Conservation (phyloP, 257 asterid genomes). For the Handroanthus guayacan region DNA sequence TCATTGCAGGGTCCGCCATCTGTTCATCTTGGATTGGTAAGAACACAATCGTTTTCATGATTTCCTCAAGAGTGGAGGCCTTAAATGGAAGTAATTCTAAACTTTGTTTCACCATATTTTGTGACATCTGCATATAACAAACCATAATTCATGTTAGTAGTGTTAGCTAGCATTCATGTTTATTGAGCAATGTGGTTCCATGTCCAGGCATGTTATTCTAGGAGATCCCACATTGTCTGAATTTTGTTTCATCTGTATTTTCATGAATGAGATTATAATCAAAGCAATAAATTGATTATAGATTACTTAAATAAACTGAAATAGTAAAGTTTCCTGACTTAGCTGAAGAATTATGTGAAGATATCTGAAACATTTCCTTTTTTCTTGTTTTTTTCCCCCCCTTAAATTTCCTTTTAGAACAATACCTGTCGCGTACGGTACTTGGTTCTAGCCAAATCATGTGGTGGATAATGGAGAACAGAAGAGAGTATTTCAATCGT, state of each 20-base stretch:
- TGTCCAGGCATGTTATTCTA: neutral
- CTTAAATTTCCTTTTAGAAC: conserved; percentile 58
- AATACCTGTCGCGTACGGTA: conserved; percentile 80
- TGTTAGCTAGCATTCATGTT: neutral
- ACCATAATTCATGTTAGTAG: neutral
- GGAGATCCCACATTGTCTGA: neutral
- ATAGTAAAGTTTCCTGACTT: neutral
- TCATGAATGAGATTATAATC: neutral
- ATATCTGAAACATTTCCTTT: conserved; percentile 24
- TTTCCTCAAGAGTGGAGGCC: neutral
- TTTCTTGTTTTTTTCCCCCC: neutral
- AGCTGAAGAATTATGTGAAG: neutral
- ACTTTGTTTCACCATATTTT: conserved; percentile 3
- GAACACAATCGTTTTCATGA: conserved; percentile 31
- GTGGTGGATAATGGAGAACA: conserved; percentile 99
- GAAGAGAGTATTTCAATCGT: conserved; percentile 86
- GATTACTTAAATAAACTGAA: neutral
- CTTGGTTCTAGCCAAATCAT: conserved; percentile 90
- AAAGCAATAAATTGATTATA: neutral
- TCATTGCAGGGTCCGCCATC: conserved; percentile 96
- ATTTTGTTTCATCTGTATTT: neutral
- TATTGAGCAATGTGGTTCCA: neutral
- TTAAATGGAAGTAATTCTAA: conserved; percentile 16
- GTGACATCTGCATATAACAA: neutral
- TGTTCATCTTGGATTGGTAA: conserved; percentile 98